Evolutionary conservation across 1,284 basidiomycete species (phyloP).

Genomic region (Vanrija sp.): DNA sequence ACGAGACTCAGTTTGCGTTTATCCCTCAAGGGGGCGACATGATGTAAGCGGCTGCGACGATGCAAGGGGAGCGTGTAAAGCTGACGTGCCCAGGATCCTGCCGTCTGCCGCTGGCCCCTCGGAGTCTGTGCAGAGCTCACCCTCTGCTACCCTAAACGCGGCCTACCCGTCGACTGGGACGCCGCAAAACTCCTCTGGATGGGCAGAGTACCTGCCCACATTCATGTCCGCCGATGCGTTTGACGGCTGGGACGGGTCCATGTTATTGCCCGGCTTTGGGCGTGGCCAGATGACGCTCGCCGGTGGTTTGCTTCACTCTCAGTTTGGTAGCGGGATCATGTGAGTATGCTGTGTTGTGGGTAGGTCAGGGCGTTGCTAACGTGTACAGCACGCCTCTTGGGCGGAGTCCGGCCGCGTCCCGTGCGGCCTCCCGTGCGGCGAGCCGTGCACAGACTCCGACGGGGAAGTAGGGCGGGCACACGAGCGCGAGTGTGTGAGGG

Average conservation of each 20-base stretch:
- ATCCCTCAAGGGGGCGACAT: constrained; percentile 47
- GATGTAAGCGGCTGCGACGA: constrained; percentile 30
- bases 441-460: constrained; percentile 15
- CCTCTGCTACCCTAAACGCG: constrained; percentile 15
- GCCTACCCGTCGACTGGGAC: constrained; percentile 13
- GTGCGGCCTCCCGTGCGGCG: constrained; percentile 11
- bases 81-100: constrained; percentile 28
- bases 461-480: constrained; percentile 24
- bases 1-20: constrained; percentile 39
- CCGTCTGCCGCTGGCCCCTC: constrained; percentile 44
- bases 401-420: constrained; percentile 17
- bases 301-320: constrained; percentile 46
- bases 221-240: constrained; percentile 47
- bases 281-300: constrained; percentile 45
- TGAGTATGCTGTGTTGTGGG: constrained; percentile 24
- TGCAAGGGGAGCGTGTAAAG: not conserved
- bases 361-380: not conserved
- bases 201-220: constrained; percentile 45
- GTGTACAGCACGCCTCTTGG: constrained; percentile 32
- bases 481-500: constrained; percentile 10
- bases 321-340: constrained; percentile 49
- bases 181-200: constrained; percentile 28
- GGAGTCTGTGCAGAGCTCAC: constrained; percentile 37
- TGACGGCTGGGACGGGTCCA: constrained; percentile 47
- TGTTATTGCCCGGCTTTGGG: constrained; percentile 48